Evolutionary conservation across 2,329 filamentous ascomycete species (phyloP).

Genomic region (Aspergillus fumigatiaffinis): DNA sequence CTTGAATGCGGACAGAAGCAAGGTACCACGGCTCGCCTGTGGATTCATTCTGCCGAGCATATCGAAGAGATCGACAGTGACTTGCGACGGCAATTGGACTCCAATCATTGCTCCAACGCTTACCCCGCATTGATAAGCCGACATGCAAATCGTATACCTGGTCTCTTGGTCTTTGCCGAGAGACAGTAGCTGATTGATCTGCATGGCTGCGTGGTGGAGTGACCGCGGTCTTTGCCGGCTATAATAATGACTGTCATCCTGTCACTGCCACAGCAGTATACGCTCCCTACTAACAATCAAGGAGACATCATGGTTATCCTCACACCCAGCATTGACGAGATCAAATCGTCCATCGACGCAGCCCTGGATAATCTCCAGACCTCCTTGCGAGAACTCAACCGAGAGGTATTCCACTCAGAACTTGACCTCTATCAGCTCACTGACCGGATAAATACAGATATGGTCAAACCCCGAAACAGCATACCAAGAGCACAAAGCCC

Average conservation of each 20-base stretch:
- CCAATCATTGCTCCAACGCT: not conserved
- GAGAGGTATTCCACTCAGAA: slow-evolving; percentile 12
- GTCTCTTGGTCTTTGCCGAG: too few species aligned
- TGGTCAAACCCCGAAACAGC: slow-evolving; percentile 50
- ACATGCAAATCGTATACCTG: too few species aligned
- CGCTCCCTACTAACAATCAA: not conserved
- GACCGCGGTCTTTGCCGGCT: not conserved
- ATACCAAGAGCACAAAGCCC: slow-evolving; percentile 51
- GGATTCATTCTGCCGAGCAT: too few species aligned
- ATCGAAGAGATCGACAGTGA: too few species aligned
- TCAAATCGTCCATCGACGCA: slow-evolving; percentile 21
- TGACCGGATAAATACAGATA: slow-evolving; percentile 26
- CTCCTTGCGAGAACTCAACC: slow-evolving; percentile 23
- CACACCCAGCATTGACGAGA: slow-evolving; percentile 11
- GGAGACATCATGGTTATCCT: slow-evolving; percentile 14
- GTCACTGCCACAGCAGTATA: not conserved
- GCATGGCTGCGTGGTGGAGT: not conserved
- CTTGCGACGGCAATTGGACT: too few species aligned
- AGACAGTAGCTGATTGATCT: not conserved
- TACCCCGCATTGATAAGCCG: not conserved
- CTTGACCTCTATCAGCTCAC: not conserved
- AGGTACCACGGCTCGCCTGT: too few species aligned
- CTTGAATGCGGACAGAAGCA: too few species aligned
- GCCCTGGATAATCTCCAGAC: slow-evolving; percentile 14
- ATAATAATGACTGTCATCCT: not conserved